Conservation (phyloP, 2,329 filamentous ascomycete species). For the Fusarium gaditjirri region DNA sequence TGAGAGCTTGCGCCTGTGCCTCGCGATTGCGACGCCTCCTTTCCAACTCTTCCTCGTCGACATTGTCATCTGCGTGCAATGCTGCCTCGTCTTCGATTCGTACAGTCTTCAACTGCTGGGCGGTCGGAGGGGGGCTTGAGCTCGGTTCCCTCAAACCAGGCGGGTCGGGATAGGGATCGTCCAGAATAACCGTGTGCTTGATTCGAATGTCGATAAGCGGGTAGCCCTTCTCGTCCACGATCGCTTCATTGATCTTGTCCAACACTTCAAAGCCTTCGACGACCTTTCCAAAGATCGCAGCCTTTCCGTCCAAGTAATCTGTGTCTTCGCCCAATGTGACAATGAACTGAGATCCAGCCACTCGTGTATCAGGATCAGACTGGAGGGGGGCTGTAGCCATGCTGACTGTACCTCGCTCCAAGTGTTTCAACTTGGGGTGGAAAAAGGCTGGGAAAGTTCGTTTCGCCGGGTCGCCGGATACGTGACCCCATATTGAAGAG, state of each 20-base stretch:
- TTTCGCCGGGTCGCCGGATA: slow-evolving; percentile 73
- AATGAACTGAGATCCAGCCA: slow-evolving; percentile 93
- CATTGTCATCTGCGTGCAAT: slow-evolving; percentile 74
- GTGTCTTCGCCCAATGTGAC: slow-evolving; percentile 90
- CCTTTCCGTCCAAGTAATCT: slow-evolving; percentile 91
- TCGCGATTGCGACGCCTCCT: slow-evolving; percentile 86
- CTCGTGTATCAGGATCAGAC: slow-evolving; percentile 80
- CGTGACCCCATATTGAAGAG: slow-evolving; percentile 88
- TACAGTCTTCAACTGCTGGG: slow-evolving; percentile 88
- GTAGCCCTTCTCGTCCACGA: slow-evolving; percentile 85
- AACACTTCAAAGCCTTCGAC: slow-evolving; percentile 95
- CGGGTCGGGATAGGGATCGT: slow-evolving; percentile 92
- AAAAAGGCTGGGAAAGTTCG: slow-evolving; percentile 87
- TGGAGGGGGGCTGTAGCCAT: slow-evolving; percentile 91
- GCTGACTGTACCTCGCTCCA: slow-evolving; percentile 90
- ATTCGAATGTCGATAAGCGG: slow-evolving; percentile 96
- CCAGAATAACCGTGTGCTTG: slow-evolving; percentile 89
- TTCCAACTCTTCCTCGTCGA: slow-evolving; percentile 83
- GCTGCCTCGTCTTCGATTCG: slow-evolving; percentile 91
- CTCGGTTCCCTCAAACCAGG: slow-evolving; percentile 79
- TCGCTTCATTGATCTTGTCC: slow-evolving; percentile 91
- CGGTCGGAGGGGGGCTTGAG: slow-evolving; percentile 81
- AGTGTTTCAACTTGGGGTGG: slow-evolving; percentile 87
- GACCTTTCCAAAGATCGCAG: slow-evolving; percentile 94
- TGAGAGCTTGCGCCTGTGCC: slow-evolving; percentile 91